phyloP scores from a whole-genome alignment of 306 rosid species.

The Cucumis sativus region Cucumber_9930_V3 NC_026658.2:2106501-2107000 shows the following conservation, averaged over 20 bases:
- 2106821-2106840: background rate
- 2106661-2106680: conserved; percentile 64
- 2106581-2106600: conserved; percentile 76
- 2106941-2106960: too few relatives aligned
- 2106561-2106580: conserved; percentile 78
- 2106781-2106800: background rate
- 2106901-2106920: too few relatives aligned
- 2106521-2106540: conserved; percentile 69
- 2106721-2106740: background rate
- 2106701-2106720: conserved; percentile 2
- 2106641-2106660: conserved; percentile 59
- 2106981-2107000: background rate
- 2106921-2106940: too few relatives aligned
- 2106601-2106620: conserved; percentile 63
- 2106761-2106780: too few relatives aligned
- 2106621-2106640: conserved; percentile 54
- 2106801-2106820: too few relatives aligned
- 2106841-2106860: background rate
- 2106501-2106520: conserved; percentile 76
- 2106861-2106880: background rate
- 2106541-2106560: conserved; percentile 71
- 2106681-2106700: conserved; percentile 39
- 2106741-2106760: background rate
- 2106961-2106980: too few relatives aligned
- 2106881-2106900: too few relatives aligned